phyloP scores from a whole-genome alignment of 2,329 filamentous ascomycete species.

The Microsporum canis region DNA sequence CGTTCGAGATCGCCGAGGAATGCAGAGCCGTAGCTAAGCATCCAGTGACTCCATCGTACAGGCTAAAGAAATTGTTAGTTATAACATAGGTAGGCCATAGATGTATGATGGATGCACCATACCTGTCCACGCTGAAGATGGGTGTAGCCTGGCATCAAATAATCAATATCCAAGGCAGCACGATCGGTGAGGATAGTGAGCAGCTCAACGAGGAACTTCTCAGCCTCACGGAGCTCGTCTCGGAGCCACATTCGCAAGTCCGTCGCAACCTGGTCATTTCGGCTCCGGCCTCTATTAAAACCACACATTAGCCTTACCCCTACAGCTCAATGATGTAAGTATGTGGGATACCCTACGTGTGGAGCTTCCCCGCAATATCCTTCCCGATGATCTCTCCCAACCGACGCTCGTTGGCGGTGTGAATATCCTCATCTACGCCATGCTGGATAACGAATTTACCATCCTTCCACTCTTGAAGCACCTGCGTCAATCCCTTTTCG shows the following conservation, averaged over 20 bases:
- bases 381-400: constrained; percentile 78
- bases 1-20: constrained; percentile 68
- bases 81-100: not conserved
- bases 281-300: constrained; percentile 49
- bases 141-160: constrained; percentile 79
- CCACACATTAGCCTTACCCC: not conserved
- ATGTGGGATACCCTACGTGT: constrained; percentile 45
- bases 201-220: constrained; percentile 56
- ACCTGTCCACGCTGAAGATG: constrained; percentile 51
- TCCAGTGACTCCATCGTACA: constrained; percentile 71
- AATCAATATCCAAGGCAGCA: constrained; percentile 63
- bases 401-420: constrained; percentile 38
- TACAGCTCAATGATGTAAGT: not conserved
- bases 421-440: constrained; percentile 21
- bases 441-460: constrained; percentile 19
- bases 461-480: constrained; percentile 29
- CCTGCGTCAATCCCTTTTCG: constrained; percentile 52
- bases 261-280: constrained; percentile 82
- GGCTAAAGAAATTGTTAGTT: constrained; percentile 38
- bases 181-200: constrained; percentile 57
- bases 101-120: not conserved
- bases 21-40: constrained; percentile 61
- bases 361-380: constrained; percentile 74
- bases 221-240: constrained; percentile 59
- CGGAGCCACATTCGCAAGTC: constrained; percentile 87